Conservation (phyloP, 2,329 filamentous ascomycete species). For the Graphilbum sp. region DNA sequence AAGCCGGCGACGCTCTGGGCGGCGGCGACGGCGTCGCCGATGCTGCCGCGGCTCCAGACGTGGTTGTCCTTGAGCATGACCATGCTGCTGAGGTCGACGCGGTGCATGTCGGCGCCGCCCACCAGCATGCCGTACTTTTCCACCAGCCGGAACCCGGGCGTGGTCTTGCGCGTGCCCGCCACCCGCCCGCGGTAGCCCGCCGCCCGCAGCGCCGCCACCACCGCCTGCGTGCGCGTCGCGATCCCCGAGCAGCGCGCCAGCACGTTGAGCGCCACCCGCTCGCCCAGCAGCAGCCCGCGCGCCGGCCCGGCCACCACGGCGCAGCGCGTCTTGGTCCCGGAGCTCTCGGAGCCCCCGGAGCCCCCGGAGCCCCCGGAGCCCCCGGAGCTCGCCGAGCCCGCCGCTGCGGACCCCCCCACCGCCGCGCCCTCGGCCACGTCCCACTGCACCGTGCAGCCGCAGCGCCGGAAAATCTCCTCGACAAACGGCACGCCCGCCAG, state of each 20-base stretch:
- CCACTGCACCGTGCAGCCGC: constrained; percentile 88
- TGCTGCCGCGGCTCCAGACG: constrained; percentile 79
- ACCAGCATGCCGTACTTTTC: constrained; percentile 98
- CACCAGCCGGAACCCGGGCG: constrained; percentile 83
- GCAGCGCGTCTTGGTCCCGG: constrained; percentile 28
- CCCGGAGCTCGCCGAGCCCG: no score
- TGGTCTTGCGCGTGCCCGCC: constrained; percentile 95
- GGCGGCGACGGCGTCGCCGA: constrained; percentile 68
- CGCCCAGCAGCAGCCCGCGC: constrained; percentile 66
- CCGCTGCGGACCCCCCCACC: constrained; percentile 33
- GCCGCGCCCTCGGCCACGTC: constrained; percentile 57
- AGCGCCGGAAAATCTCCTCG: constrained; percentile 78
- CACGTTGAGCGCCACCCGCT: constrained; percentile 82
- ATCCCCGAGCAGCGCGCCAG: constrained; percentile 84
- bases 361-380: no score
- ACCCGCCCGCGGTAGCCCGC: constrained; percentile 69
- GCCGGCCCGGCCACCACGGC: constrained; percentile 79
- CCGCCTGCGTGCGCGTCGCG: constrained; percentile 48
- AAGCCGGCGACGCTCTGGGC: constrained; percentile 79
- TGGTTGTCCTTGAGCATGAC: constrained; percentile 99
- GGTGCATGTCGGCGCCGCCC: constrained; percentile 79
- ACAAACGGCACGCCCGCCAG: constrained; percentile 91
- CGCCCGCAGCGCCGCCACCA: constrained; percentile 38
- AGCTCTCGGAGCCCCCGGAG: no score
- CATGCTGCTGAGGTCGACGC: constrained; percentile 86